A percentile compares a stretch with the other conserved stretches of the same genome.
These are phyloP conservation scores for Capsicum rhomboideum DNA, from an alignment of 257 asterid genomes.

Conservation along the genomic window DNA sequence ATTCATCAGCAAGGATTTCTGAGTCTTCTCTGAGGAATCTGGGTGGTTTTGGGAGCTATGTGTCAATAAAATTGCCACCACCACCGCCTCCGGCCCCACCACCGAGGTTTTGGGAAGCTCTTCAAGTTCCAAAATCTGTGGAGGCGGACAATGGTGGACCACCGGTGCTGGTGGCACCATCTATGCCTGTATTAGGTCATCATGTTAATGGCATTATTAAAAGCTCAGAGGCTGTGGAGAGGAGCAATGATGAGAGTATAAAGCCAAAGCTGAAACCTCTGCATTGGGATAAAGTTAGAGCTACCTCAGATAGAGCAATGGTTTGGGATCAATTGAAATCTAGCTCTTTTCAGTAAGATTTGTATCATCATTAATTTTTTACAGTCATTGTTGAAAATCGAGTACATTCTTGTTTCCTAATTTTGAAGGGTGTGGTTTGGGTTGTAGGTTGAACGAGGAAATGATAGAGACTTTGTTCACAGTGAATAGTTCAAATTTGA, in stretches of 20 bases:
- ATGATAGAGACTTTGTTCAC: constrained; percentile 69
- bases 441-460: constrained; percentile 75
- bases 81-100: constrained; percentile 45
- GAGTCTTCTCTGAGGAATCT: constrained; percentile 19
- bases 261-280: constrained; percentile 70
- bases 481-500: constrained; percentile 32
- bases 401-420: background rate
- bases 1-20: constrained; percentile 23
- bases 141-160: constrained; percentile 33
- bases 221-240: background rate
- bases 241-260: constrained; percentile 26
- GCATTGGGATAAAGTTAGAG: constrained; percentile 93
- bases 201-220: constrained; percentile 7
- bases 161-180: constrained; percentile 11
- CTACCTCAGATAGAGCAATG: constrained; percentile 67
- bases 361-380: background rate
- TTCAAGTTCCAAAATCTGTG: constrained; percentile 25
- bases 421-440: background rate
- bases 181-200: constrained; percentile 20
- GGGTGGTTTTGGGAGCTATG: constrained; percentile 1
- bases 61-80: constrained; percentile 13
- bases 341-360: constrained; percentile 74
- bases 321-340: constrained; percentile 82
- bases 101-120: constrained; percentile 29
- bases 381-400: background rate